Conservation (phyloP, 2,329 filamentous ascomycete genomes). For the Clonostachys solani region DNA sequence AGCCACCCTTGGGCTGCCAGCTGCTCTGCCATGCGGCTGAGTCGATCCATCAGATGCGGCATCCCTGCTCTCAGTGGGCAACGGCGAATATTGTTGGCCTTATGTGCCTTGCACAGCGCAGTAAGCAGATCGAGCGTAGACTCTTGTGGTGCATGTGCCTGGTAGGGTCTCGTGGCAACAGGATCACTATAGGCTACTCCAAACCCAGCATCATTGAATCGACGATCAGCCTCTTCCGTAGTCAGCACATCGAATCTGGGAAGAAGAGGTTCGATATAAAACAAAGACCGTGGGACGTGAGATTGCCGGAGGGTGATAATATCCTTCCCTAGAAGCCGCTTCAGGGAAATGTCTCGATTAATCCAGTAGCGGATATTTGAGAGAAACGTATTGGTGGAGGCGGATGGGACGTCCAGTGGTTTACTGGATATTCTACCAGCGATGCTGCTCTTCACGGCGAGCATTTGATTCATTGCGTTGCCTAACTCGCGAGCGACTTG, state of each 20-base stretch:
- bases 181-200: too few relatives aligned
- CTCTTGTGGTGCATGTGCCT: too few relatives aligned
- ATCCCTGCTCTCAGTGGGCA: background rate
- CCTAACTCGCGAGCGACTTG: background rate
- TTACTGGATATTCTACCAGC: background rate
- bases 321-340: background rate
- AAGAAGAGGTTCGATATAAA: too few relatives aligned
- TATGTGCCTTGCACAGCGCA: too few relatives aligned
- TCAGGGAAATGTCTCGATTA: background rate
- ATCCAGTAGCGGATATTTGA: background rate
- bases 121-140: too few relatives aligned
- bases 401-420: background rate
- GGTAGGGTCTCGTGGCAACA: too few relatives aligned
- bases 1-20: background rate
- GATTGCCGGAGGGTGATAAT: too few relatives aligned
- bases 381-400: background rate
- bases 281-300: too few relatives aligned
- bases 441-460: background rate
- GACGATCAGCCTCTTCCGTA: too few relatives aligned
- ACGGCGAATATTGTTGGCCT: background rate
- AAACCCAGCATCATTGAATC: too few relatives aligned
- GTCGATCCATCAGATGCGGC: background rate
- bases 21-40: background rate
- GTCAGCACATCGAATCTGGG: background rate
- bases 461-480: background rate